Evolutionary conservation across 768 basidiomycete genomes (phyloP).

Genomic region (Punctularia strigosozonata): DNA sequence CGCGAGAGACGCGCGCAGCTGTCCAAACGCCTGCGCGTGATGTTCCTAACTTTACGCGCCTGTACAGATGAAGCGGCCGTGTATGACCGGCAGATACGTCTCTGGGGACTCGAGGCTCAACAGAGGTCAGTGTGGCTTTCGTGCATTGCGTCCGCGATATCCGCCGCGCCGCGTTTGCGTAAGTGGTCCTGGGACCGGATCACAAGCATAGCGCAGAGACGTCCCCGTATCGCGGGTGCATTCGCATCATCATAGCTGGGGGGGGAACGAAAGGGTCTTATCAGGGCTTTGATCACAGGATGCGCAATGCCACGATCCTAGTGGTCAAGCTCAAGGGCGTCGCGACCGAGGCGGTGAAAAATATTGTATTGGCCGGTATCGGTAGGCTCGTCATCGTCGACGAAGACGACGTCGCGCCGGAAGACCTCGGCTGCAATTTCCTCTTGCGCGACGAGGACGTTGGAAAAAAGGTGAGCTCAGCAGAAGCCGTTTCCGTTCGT

Average conservation of each 20-base stretch:
- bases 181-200: too few species aligned
- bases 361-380: conserved; percentile 93
- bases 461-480: conserved; percentile 59
- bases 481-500: background rate
- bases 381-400: conserved; percentile 84
- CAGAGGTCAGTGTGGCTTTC: conserved; percentile 61
- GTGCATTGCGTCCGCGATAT: conserved; percentile 2
- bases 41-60: background rate
- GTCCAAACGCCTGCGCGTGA: background rate
- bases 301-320: conserved; percentile 88
- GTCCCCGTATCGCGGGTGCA: too few species aligned
- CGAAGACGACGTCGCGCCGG: conserved; percentile 56
- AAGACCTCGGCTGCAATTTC: conserved; percentile 89
- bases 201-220: too few species aligned
- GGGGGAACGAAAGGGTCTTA: too few species aligned
- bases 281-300: conserved; percentile 40
- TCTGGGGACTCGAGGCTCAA: conserved; percentile 98
- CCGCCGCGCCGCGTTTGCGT: too few species aligned
- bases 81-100: conserved; percentile 92
- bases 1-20: background rate
- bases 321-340: conserved; percentile 69
- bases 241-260: too few species aligned
- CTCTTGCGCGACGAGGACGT: conserved; percentile 91
- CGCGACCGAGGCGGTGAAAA: conserved; percentile 93
- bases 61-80: conserved; percentile 58